Base-by-base conservation (phyloP, 305 asterid species). In the Fraxinus velutina region DNA sequence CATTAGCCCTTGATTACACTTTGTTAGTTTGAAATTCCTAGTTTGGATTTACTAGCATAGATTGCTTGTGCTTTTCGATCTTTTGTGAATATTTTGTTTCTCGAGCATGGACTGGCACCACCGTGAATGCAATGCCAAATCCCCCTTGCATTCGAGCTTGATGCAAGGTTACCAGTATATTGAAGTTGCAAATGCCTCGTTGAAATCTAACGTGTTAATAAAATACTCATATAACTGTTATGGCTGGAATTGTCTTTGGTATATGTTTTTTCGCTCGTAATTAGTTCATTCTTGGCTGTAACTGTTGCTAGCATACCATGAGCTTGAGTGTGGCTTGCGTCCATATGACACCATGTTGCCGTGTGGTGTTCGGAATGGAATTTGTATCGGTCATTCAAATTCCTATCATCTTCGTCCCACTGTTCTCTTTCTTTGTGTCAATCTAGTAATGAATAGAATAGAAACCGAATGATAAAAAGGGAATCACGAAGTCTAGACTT, bases 71-170 rank as follows among this genome's bases (percentile, higher is more conserved):
- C 70, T 64, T 83, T 66, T 83, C 75, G 72, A 27, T 80, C 47
- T 75, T 77, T 74, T 86, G 94, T 88, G 90, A 86, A 91, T 88
- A 88, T 87, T 85, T 82, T 86, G 84, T 77, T 71, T 79, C 92
- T 86, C 76, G 87, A 83, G 83, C 82, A 22, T 39, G 70, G 55
- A 32, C 60, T 66, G 78, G 83, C 37, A 27, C 62, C 9, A 52
- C 74, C 42, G 75, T 79, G 73, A 76, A 82, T 62, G 83, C 80
- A 83, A 19, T 71, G 73, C 80, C 42, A 8, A 19, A 75, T 75
- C 74, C 13, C 75, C 73, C 73, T 72, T 29, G 78, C 75, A 80
- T 80, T 80, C 6, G 83, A 72, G 78, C 78, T 44, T 33, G 73
- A 72, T 19, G 39, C 57, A 71, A 71, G 73, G 73, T 81, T 81